These are phyloP conservation scores for Cochlearia excelsa DNA, from an alignment of 345 rosid species.

Conservation along the genomic window DNA sequence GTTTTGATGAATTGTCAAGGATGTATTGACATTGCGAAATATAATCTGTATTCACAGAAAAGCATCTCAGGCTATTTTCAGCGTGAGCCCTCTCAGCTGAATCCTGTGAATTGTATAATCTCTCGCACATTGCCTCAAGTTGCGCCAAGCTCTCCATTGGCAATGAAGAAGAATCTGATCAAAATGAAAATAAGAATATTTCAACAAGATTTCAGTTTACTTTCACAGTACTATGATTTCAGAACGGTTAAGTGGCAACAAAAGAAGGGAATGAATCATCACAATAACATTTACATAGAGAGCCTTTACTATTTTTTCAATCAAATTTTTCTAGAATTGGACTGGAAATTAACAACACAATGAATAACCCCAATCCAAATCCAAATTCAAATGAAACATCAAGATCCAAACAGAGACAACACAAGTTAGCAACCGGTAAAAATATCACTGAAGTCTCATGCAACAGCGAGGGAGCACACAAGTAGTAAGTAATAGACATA, in stretches of 20 bases:
- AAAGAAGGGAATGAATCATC: conserved; percentile 23
- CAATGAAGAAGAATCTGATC: conserved; percentile 36
- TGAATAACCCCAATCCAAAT: not conserved
- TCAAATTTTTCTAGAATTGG: conserved; percentile 17
- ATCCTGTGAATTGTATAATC: conserved; percentile 91
- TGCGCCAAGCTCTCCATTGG: conserved; percentile 97
- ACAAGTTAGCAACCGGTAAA: conserved; percentile 11
- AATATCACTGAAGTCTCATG: conserved; percentile 30
- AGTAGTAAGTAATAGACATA: conserved; percentile 17
- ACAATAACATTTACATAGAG: conserved; percentile 18
- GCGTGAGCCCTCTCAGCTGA: conserved; percentile 88
- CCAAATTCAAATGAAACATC: conserved; percentile 1
- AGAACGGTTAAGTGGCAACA: conserved; percentile 13
- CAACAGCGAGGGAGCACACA: conserved; percentile 26
- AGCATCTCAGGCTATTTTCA: conserved; percentile 88
- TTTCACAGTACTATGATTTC: conserved; percentile 19
- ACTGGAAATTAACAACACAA: conserved; percentile 13
- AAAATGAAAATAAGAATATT: conserved; percentile 30
- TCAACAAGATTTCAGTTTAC: conserved; percentile 13
- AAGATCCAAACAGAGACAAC: conserved; percentile 18
- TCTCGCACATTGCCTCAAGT: conserved; percentile 94
- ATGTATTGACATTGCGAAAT: conserved; percentile 95
- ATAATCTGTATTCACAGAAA: conserved; percentile 82
- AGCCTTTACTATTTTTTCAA: conserved; percentile 14
- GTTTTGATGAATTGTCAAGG: conserved; percentile 92